Evolutionary conservation across 2,329 filamentous ascomycete species (phyloP).

Genomic region (Penicillium paneum): DNA sequence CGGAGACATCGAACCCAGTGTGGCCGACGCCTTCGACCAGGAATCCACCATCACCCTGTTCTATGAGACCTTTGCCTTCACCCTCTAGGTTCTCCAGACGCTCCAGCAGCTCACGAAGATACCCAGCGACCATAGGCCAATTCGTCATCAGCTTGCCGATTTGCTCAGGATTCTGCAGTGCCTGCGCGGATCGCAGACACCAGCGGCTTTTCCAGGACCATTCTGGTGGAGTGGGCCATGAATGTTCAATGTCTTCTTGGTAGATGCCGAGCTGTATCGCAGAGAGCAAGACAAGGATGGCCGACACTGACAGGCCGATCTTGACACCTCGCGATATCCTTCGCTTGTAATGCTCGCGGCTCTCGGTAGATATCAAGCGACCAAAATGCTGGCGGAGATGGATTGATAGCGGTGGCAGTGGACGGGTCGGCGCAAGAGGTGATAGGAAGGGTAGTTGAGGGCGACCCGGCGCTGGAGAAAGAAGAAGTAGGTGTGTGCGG

Average conservation of each 20-base stretch:
- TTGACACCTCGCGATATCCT: constrained; percentile 62
- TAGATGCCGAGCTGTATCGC: constrained; percentile 64
- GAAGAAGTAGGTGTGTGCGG: constrained; percentile 52
- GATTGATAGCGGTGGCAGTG: constrained; percentile 54
- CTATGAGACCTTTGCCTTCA: constrained; percentile 65
- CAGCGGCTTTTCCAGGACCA: constrained; percentile 72
- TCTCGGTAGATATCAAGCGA: constrained; percentile 76
- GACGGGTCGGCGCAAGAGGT: constrained; percentile 47
- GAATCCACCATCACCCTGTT: constrained; percentile 53
- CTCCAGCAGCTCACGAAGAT: constrained; percentile 58
- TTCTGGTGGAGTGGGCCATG: constrained; percentile 76
- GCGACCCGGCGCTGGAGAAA: constrained; percentile 51
- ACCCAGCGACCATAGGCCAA: constrained; percentile 65
- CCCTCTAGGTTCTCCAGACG: constrained; percentile 66
- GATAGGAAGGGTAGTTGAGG: constrained; percentile 66
- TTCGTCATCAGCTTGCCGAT: constrained; percentile 56
- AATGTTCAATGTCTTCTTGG: constrained; percentile 71
- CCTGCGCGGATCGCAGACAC: constrained; percentile 62
- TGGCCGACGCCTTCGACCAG: constrained; percentile 55
- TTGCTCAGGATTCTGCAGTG: constrained; percentile 57
- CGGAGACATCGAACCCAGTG: constrained; percentile 65
- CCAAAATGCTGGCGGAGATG: constrained; percentile 53
- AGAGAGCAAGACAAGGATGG: constrained; percentile 58
- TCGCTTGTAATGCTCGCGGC: constrained; percentile 49
- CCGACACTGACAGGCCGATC: constrained; percentile 69